Percentiles rank a stretch among this genome's conserved stretches.
Evolutionary conservation across 306 rosid species (phyloP).

Genomic region (Quercus engelmannii): DNA sequence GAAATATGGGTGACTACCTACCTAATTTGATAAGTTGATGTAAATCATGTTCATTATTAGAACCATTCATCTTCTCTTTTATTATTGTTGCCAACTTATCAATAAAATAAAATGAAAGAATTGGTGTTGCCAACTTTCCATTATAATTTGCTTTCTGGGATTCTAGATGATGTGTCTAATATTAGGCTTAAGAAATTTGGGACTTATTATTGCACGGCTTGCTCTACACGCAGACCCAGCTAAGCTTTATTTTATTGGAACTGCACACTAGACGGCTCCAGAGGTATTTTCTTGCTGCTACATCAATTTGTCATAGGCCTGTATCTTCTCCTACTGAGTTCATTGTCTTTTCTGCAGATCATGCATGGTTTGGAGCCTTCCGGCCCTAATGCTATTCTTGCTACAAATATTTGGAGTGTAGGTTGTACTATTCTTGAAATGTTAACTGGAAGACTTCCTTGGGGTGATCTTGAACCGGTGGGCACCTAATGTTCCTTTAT

Average conservation of each 20-base stretch:
- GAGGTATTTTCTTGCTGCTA: conserved; percentile 47
- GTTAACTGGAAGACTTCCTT: conserved; percentile 30
- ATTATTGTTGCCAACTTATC: not conserved
- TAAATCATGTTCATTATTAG: too few relatives aligned
- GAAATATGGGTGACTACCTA: too few relatives aligned
- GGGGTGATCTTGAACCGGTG: conserved; percentile 79
- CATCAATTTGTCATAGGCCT: too few relatives aligned
- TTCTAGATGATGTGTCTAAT: not conserved
- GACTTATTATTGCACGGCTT: conserved; percentile 53
- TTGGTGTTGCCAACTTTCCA: not conserved
- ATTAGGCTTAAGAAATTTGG: not conserved
- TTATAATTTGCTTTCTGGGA: not conserved
- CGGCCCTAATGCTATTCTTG: conserved; percentile 76
- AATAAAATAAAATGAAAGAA: too few relatives aligned
- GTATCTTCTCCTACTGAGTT: conserved; percentile 13
- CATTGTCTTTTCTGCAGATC: conserved; percentile 49
- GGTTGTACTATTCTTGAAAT: conserved; percentile 95
- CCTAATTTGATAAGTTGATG: too few relatives aligned
- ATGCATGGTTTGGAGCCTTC: conserved; percentile 66
- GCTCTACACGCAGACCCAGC: conserved; percentile 48
- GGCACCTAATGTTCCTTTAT: conserved; percentile 12
- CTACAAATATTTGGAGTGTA: conserved; percentile 91
- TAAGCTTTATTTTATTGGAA: conserved; percentile 86
- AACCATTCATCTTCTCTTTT: not conserved
- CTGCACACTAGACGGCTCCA: conserved; percentile 99